Evolutionary conservation across 179 eudicot genomes (phyloP), one percentile per base, ranked within the genome.

Genomic region (Spergularia azorica): DNA sequence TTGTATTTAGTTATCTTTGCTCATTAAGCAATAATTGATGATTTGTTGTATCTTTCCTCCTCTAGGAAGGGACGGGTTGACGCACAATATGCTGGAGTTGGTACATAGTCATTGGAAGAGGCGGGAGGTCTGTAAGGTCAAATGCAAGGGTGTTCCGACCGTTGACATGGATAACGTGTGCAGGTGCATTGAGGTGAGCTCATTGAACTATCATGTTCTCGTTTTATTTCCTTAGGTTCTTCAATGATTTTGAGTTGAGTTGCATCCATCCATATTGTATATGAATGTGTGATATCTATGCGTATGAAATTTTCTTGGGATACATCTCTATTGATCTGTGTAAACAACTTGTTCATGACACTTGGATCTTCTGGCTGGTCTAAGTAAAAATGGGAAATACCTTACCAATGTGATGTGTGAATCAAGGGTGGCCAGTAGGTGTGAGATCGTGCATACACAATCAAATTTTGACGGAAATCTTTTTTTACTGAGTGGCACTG

Each of bases 31-130:
- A 74, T 58, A 46, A 26, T 39, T 41, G 68, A 21, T 26, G 32
- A 26, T 0, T 26, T 26, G 32, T 0, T 66, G 38, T 67, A n/a
- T 72, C 57, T 65, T 74, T 48, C 77, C 77, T 9, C 56, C 9
- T 88, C 78, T 80, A 91, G 98, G 98, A 54, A 89, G 97, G 84
- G 98, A 93, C 86, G 98, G 98, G 67, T 82, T 95, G 87, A 93
- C 93, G 11, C 97, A 95, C 81, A 95, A 95, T 79, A 95, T 95
- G 98, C 86, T 95, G 85, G 97, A 91, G 70, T 71, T 95, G 90
- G 77, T 95, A 64, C 98, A 95, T 78, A 79, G 93, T 7, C 98
- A 95, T 77, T 95, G 97, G 98, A 93, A 87, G 84, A 77, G 98
- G 59, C 79, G 80, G 64, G 84, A 86, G 14, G 92, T 95, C 54